Conservation (phyloP, 164 flowering plant species). For the Aristolochia contorta region DNA sequence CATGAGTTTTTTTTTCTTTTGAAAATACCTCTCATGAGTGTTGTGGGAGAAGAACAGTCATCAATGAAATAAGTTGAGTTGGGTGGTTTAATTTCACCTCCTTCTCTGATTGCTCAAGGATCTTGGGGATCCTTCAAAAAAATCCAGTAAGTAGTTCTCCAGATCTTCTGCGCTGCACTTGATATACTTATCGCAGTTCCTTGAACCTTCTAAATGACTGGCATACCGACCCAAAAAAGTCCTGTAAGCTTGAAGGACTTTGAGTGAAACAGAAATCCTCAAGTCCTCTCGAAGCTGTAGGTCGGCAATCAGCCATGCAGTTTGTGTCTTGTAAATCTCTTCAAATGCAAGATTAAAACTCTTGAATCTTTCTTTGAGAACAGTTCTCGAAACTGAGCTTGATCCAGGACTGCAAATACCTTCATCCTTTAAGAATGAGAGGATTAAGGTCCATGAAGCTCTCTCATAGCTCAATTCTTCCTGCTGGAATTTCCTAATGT, state of each 20-base stretch:
- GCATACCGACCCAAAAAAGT: conserved; percentile 48
- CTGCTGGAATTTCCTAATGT: conserved; percentile 55
- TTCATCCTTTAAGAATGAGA: conserved; percentile 47
- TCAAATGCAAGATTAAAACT: conserved; percentile 59
- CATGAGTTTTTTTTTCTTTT: no score
- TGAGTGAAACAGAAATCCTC: conserved; percentile 54
- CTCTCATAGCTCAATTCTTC: conserved; percentile 61
- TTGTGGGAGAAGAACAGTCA: no score
- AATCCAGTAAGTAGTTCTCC: conserved; percentile 42
- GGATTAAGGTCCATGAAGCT: conserved; percentile 62
- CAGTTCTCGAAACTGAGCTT: conserved; percentile 29
- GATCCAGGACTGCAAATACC: conserved; percentile 34
- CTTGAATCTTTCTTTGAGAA: conserved; percentile 50
- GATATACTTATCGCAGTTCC: conserved; percentile 41
- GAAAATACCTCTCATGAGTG: no score
- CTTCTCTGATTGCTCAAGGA: conserved; percentile 37
- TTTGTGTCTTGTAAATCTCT: conserved; percentile 67
- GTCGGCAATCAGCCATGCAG: conserved; percentile 59
- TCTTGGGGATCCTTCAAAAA: conserved; percentile 55
- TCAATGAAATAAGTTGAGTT: no score
- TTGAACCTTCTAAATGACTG: conserved; percentile 18
- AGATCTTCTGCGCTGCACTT: conserved; percentile 67
- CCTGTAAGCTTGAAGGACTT: conserved; percentile 65
- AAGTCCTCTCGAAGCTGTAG: conserved; percentile 60
- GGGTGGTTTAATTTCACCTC: conserved; percentile 5